Evolutionary conservation across 2,329 filamentous ascomycete species (phyloP).

Genomic region (Fusarium scirpi): DNA sequence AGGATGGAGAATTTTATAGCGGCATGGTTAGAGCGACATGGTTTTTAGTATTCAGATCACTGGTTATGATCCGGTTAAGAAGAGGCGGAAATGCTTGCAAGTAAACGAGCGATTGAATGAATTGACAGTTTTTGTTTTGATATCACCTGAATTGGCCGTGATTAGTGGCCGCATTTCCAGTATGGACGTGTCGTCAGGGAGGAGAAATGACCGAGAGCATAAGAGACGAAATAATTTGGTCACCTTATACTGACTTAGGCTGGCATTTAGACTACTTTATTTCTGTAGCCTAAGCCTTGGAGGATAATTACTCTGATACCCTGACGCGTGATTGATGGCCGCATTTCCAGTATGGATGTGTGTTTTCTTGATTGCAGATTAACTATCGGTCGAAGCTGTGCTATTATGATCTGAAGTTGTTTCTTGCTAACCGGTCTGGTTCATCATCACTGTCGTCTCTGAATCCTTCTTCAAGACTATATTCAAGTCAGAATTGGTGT

Average conservation of each 20-base stretch:
- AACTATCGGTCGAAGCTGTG: background rate
- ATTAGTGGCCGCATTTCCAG: background rate
- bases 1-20: conserved; percentile 5
- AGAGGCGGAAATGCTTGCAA: background rate
- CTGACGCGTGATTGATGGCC: too few relatives aligned
- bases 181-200: background rate
- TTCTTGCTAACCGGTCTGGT: conserved; percentile 41
- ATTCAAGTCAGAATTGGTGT: conserved; percentile 27
- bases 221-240: too few relatives aligned
- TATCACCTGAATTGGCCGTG: background rate
- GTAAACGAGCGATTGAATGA: conserved; percentile 6
- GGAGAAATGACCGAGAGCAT: too few relatives aligned
- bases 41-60: background rate
- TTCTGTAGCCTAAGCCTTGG: too few relatives aligned
- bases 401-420: conserved; percentile 41
- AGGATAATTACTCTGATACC: too few relatives aligned
- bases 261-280: too few relatives aligned
- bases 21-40: conserved; percentile 24
- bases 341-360: background rate
- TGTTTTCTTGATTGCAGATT: background rate
- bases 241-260: too few relatives aligned
- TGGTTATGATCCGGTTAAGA: background rate
- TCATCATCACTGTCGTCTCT: conserved; percentile 61
- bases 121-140: background rate
- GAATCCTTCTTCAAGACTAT: conserved; percentile 69